These are phyloP conservation scores for Yarrowia alimentaria DNA, from an alignment of 805 yeast species.

Conservation along the genomic window DNA sequence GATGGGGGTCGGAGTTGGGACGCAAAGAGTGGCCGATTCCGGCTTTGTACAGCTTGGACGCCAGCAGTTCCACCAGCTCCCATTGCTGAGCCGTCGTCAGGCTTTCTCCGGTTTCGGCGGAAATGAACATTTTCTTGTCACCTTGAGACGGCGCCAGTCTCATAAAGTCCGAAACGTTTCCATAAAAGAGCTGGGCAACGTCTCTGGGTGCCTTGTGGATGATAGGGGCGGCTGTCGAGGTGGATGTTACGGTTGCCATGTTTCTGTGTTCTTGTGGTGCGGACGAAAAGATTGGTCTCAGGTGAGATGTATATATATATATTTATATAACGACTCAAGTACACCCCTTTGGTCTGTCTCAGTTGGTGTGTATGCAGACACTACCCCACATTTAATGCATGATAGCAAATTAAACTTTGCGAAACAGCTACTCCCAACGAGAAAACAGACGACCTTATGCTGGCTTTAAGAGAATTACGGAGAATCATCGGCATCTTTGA, in stretches of 20 bases:
- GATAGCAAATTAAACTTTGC: not conserved
- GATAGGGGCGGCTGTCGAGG: not conserved
- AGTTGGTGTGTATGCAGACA: not conserved
- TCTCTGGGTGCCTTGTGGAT: constrained; percentile 29
- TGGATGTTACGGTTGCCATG: not conserved
- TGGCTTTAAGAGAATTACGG: not conserved
- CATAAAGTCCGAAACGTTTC: constrained; percentile 16
- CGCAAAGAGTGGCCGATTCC: constrained; percentile 33
- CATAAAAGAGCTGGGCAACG: constrained; percentile 23
- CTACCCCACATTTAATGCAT: constrained; percentile 23
- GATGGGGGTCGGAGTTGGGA: constrained; percentile 31
- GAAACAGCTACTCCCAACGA: too few species aligned
- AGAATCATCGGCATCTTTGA: not conserved
- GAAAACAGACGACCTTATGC: too few species aligned
- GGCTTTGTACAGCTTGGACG: constrained; percentile 6
- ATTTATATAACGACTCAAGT: too few species aligned
- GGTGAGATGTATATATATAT: not conserved
- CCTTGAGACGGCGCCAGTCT: constrained; percentile 7
- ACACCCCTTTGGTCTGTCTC: too few species aligned
- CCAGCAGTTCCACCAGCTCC: constrained; percentile 4
- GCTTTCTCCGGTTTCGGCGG: constrained; percentile 5
- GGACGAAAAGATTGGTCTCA: not conserved
- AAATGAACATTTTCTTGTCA: constrained; percentile 17
- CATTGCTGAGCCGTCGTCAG: constrained; percentile 1
- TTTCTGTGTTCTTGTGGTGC: not conserved